Evolutionary conservation across 805 yeast genomes (phyloP), one percentile per base, ranked within the genome.

Genomic region (Saturnispora zaruensis): DNA sequence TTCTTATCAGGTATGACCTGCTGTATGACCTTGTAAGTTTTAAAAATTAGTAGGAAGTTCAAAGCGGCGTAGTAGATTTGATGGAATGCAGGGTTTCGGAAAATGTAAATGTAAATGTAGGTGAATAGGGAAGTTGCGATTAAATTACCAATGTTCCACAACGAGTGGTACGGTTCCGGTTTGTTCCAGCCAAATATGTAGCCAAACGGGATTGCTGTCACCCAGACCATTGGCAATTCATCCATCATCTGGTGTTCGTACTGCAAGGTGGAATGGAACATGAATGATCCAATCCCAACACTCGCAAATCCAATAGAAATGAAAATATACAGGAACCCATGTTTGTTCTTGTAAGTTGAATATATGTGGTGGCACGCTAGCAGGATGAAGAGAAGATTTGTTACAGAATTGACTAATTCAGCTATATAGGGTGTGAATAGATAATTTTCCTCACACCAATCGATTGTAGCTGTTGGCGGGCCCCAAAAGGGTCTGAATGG

Each of bases 381-480:
- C 3, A 62, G 38, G 26, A 67, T 60, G 49, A 68, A 68, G 8
- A 63, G 59, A 16, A 67, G 47, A 50, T 93, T 93, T 41, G 99
- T 88, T 25, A 81, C 59, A 3, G 97, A 87, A 63, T 93, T 93
- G 52, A 91, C 75, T 50, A 87, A 84, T 65, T 93, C 99, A 4
- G 98, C 97, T 48, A 93, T 74, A 60, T 86, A 93, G 11, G 76
- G 77, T 11, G 91, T 77, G 1, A 90, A 86, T 9, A 89, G 91
- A 63, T 91, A 91, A 69, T 91, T 91, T 66, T 93, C 98, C 62
- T 91, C 99, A 68, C 99, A 91, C 98, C 98, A 91, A 62, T 91
- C 99, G 36, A 93, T 93, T n/a, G 98, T 90, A 36, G 96, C 78
- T 0, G 98, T 89, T 3, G 86, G 85, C 5, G 72, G 68, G 1